Conservation (phyloP, 208 protist species). For the Crithidia fasciculata region DNA sequence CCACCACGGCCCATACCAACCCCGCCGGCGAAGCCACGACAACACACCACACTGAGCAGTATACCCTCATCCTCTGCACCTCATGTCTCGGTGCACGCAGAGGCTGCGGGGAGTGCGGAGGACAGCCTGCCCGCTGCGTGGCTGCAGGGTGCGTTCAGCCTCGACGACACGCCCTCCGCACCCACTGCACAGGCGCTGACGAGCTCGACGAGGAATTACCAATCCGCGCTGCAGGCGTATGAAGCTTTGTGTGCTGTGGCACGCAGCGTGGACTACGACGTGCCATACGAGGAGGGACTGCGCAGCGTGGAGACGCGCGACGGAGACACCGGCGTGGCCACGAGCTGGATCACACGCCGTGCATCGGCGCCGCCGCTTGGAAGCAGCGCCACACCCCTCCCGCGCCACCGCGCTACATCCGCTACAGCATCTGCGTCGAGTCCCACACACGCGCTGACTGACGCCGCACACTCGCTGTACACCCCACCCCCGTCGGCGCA, state of each 20-base stretch:
- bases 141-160: slow-evolving; percentile 23
- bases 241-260: slow-evolving; percentile 23
- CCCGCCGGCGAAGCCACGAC: neutral
- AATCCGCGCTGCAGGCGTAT: slow-evolving; percentile 8
- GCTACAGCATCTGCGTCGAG: no score
- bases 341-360: slow-evolving; percentile 20
- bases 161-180: neutral
- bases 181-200: neutral
- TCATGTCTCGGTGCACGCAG: neutral
- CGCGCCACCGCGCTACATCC: no score
- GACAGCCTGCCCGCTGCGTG: slow-evolving; percentile 21
- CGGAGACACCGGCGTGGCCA: slow-evolving; percentile 29
- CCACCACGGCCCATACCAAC: slow-evolving; percentile 9
- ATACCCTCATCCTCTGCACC: no score
- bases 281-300: slow-evolving; percentile 25
- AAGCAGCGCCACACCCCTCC: neutral
- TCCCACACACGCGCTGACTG: neutral
- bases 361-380: neutral
- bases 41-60: neutral
- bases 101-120: neutral
- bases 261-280: slow-evolving; percentile 33
- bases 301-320: slow-evolving; percentile 30
- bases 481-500: neutral
- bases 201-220: neutral
- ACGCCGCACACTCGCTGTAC: neutral